Evolutionary conservation across 2,329 filamentous ascomycete species (phyloP).

Genomic region (Fusarium drepaniforme): DNA sequence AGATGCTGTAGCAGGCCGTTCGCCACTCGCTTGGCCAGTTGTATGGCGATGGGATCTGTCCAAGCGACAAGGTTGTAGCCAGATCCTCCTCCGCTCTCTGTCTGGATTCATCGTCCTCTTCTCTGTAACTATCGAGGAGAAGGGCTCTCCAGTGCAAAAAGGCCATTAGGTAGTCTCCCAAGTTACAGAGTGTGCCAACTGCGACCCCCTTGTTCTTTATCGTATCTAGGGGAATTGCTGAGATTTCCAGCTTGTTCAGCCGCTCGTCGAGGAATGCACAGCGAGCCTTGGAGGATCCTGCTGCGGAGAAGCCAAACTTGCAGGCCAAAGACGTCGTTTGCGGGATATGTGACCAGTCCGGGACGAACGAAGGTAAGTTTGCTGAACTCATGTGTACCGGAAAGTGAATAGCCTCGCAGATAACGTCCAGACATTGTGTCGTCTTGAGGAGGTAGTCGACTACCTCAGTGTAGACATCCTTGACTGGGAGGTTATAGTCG

Average conservation of each 20-base stretch:
- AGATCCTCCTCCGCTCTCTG: conserved; percentile 20
- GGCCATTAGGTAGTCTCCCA: conserved; percentile 31
- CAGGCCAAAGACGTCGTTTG: conserved; percentile 20
- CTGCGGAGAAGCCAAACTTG: conserved; percentile 19
- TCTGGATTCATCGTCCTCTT: background rate
- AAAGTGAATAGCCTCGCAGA: conserved; percentile 25
- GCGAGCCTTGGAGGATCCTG: background rate
- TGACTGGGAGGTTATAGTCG: conserved; percentile 22
- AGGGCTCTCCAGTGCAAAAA: conserved; percentile 32
- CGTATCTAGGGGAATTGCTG: conserved; percentile 2
- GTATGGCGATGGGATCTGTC: conserved; percentile 10
- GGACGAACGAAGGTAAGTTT: conserved; percentile 23
- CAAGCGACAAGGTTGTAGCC: conserved; percentile 20
- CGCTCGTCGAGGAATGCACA: conserved; percentile 15
- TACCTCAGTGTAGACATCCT: conserved; percentile 25
- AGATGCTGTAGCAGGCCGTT: background rate
- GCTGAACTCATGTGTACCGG: conserved; percentile 9
- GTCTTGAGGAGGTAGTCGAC: conserved; percentile 31
- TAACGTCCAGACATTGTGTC: conserved; percentile 12
- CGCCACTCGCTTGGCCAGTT: conserved; percentile 12
- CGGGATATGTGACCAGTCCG: conserved; percentile 28
- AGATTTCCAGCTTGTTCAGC: conserved; percentile 27
- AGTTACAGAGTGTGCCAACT: conserved; percentile 21
- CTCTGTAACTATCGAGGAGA: background rate
- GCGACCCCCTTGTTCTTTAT: conserved; percentile 13